These are phyloP conservation scores for Coniochaeta sp. DNA, from an alignment of 2,329 filamentous ascomycete genomes.

Conservation along the genomic window DNA sequence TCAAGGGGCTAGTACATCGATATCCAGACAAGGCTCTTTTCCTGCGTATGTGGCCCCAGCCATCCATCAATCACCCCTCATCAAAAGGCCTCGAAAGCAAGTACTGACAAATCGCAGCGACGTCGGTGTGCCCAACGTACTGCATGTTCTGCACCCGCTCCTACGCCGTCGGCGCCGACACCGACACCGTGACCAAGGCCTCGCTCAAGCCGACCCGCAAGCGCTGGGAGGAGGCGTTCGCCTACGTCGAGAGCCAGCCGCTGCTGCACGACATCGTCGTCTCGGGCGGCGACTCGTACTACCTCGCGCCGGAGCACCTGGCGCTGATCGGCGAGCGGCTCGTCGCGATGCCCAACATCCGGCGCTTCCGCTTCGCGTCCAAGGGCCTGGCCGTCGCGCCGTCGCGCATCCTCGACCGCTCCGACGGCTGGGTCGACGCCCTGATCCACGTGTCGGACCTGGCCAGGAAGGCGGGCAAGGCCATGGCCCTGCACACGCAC, in stretches of 20 bases:
- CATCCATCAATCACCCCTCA: background rate
- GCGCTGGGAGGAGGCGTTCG: slow-evolving; percentile 49
- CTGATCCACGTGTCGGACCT: slow-evolving; percentile 42
- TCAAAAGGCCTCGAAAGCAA: background rate
- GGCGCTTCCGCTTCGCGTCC: slow-evolving; percentile 52
- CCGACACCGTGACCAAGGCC: slow-evolving; percentile 40
- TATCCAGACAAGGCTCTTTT: slow-evolving; percentile 58
- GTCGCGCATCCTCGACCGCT: slow-evolving; percentile 40
- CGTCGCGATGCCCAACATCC: slow-evolving; percentile 49
- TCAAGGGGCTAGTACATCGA: slow-evolving; percentile 52
- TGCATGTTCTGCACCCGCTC: slow-evolving; percentile 57
- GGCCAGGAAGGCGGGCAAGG: slow-evolving; percentile 46
- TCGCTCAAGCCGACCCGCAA: slow-evolving; percentile 28
- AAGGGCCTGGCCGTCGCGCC: slow-evolving; percentile 56
- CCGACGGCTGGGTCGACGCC: slow-evolving; percentile 45
- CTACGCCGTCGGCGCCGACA: slow-evolving; percentile 49
- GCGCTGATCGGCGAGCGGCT: slow-evolving; percentile 46
- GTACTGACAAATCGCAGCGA: slow-evolving; percentile 30
- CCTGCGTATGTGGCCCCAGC: slow-evolving; percentile 35
- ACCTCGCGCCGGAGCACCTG: slow-evolving; percentile 45
- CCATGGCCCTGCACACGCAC: slow-evolving; percentile 57
- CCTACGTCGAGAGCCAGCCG: slow-evolving; percentile 45
- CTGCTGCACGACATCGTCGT: slow-evolving; percentile 51
- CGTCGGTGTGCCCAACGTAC: slow-evolving; percentile 54
- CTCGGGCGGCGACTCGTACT: slow-evolving; percentile 56